These are phyloP conservation scores for Trichoderma oligosporum DNA, from an alignment of 2,329 filamentous ascomycete species.

Conservation along the genomic window DNA sequence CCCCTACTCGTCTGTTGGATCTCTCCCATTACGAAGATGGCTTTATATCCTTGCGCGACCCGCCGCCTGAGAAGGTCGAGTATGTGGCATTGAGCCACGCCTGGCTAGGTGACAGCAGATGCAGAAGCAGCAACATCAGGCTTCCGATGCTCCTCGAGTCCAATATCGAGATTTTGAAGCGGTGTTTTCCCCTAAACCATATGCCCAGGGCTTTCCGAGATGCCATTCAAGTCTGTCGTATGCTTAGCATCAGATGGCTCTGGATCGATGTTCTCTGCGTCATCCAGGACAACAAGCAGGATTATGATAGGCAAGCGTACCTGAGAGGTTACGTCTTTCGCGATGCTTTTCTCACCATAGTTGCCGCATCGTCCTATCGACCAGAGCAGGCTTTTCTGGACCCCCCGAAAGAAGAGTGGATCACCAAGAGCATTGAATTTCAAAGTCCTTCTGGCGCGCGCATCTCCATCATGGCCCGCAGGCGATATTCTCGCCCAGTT, in stretches of 20 bases:
- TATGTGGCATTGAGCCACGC: constrained; percentile 13
- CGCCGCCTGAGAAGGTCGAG: background rate
- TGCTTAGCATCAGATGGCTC: background rate
- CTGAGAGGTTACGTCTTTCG: background rate
- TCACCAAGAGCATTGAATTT: background rate
- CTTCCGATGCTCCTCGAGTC: background rate
- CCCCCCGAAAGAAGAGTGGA: constrained; percentile 6
- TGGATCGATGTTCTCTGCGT: constrained; percentile 15
- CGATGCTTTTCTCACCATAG: constrained; percentile 6
- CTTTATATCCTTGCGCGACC: background rate
- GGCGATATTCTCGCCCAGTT: background rate
- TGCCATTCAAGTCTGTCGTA: background rate
- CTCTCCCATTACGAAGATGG: background rate
- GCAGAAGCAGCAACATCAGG: background rate
- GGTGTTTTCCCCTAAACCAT: background rate
- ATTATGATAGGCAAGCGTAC: background rate
- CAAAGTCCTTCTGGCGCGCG: background rate
- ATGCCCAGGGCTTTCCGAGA: constrained; percentile 4
- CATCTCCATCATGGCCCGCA: constrained; percentile 1
- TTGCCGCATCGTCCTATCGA: background rate
- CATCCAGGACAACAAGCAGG: background rate
- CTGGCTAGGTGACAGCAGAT: constrained; percentile 10
- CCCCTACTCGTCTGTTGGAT: background rate
- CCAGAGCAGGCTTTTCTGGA: background rate
- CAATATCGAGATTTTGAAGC: background rate